Base-by-base conservation (phyloP, 108 stramenopile species). In the Cyclotella kingstonii region DNA sequence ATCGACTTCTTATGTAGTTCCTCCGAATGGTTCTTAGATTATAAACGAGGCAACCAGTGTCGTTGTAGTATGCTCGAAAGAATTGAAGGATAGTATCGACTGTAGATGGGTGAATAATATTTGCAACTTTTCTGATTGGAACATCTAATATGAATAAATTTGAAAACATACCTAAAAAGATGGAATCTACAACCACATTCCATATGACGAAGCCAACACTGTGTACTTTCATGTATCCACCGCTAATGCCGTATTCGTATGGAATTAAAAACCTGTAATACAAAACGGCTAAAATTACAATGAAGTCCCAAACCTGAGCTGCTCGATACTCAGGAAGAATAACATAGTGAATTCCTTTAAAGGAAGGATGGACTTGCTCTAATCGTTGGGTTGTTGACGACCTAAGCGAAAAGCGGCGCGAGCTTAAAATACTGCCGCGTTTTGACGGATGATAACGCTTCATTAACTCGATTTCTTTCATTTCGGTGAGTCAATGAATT, bases 81-180 rank as follows among this genome's bases (percentile, higher is more conserved):
- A 81, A 81, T 36, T 55, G 47, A 5, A 78, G 28, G 40, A 81
- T 74, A 14, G 76, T 77, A 26, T 81, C 80, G 29, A 77, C 60
- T 67, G 35, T 56, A 30, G 11, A 48, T 15, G 15, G 2, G 15
- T 38, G 15, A n/a, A 1, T 12, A 14, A 18, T 5, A 73, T 67
- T 67, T 27, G 61, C 43, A 63, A 72, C 57, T 53, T 30, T 46
- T 14, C 66, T 18, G 33, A 72, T 45, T 17, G 64, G 44, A 17
- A 55, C 64, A 30, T 63, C 26, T 31, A 65, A 60, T 52, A 66
- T 66, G 27, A 31, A 26, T 18, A 33, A 12, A 22, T 68, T 62
- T 30, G 53, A 27, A 17, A 40, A 14, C 28, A 54, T 31, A 51
- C 45, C 60, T 46, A 80, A 31, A 22, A 50, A 54, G 6, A 54